These are phyloP conservation scores for Diplosphaera chodatii DNA, from an alignment of 139 green algal genomes.

Conservation along the genomic window DNA sequence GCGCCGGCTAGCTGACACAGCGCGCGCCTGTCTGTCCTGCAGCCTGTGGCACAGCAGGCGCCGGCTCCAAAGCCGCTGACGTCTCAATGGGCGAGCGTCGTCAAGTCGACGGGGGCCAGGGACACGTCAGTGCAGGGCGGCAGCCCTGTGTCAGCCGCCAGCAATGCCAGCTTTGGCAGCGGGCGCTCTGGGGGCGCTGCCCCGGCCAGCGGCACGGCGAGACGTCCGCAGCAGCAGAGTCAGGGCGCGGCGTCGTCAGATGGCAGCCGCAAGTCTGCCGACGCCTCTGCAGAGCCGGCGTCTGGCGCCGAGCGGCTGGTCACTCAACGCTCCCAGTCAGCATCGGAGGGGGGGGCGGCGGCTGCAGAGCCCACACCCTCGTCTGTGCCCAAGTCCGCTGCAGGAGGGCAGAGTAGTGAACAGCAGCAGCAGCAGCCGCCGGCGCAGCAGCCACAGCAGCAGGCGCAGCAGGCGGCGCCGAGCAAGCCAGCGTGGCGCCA, in stretches of 20 bases:
- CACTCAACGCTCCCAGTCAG: not conserved
- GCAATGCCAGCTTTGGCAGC: not conserved
- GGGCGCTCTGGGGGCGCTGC: too few relatives aligned
- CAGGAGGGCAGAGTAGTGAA: too few relatives aligned
- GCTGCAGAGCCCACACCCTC: not conserved
- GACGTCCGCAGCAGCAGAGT: not conserved
- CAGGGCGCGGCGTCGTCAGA: too few relatives aligned
- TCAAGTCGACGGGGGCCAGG: not conserved
- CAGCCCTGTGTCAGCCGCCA: not conserved
- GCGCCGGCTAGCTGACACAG: too few relatives aligned
- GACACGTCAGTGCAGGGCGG: not conserved
- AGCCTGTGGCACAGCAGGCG: not conserved
- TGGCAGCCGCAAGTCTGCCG: too few relatives aligned
- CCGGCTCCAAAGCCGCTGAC: not conserved
- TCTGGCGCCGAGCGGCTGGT: not conserved
- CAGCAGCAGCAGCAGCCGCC: not conserved
- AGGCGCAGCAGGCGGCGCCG: not conserved
- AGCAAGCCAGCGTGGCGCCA: not conserved
- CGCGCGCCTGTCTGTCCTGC: not conserved
- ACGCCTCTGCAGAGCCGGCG: not conserved
- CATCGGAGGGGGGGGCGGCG: not conserved
- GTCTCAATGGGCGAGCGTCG: not conserved
- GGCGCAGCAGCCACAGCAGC: too few relatives aligned
- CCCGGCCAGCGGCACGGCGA: too few relatives aligned
- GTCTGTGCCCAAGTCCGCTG: not conserved